phyloP scores from a whole-genome alignment of 1,284 basidiomycete genomes.

The Dichomitus squalens region DNA sequence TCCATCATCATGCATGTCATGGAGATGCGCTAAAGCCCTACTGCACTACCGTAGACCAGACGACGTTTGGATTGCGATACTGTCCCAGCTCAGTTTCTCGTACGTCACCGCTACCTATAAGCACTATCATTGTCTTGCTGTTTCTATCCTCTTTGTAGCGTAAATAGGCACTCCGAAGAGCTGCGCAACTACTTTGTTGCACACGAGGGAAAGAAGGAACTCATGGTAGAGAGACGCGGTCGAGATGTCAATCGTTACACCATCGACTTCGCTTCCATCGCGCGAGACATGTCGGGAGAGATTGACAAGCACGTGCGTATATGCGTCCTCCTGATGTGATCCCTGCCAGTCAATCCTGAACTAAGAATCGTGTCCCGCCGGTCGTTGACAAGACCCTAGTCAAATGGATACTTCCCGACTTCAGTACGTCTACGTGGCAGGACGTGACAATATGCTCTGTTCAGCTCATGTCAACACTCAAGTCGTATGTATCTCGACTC shows the following conservation, averaged over 20 bases:
- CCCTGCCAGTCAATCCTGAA: too few species aligned
- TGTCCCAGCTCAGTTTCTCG: neutral
- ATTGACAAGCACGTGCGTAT: conserved; percentile 29
- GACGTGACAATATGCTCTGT: conserved; percentile 44
- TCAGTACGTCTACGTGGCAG: conserved; percentile 46
- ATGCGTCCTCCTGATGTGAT: too few species aligned
- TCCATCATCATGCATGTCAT: too few species aligned
- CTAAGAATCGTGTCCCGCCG: too few species aligned
- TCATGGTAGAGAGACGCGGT: conserved; percentile 32
- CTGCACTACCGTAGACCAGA: too few species aligned
- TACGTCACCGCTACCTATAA: neutral
- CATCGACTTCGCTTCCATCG: conserved; percentile 37
- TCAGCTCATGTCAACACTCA: conserved; percentile 47
- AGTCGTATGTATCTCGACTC: conserved; percentile 27
- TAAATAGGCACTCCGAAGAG: conserved; percentile 44
- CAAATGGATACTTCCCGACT: conserved; percentile 47
- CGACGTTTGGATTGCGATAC: neutral
- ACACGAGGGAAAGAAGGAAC: conserved; percentile 39
- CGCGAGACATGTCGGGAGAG: conserved; percentile 36
- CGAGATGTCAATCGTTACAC: neutral
- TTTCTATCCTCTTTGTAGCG: conserved; percentile 7
- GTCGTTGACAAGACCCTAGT: conserved; percentile 39
- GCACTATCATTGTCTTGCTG: too few species aligned
- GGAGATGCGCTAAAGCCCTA: too few species aligned
- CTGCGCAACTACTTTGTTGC: conserved; percentile 42